These are phyloP conservation scores for Posidonia oceanica DNA, from an alignment of 116 monocot species.

Conservation along the genomic window DNA sequence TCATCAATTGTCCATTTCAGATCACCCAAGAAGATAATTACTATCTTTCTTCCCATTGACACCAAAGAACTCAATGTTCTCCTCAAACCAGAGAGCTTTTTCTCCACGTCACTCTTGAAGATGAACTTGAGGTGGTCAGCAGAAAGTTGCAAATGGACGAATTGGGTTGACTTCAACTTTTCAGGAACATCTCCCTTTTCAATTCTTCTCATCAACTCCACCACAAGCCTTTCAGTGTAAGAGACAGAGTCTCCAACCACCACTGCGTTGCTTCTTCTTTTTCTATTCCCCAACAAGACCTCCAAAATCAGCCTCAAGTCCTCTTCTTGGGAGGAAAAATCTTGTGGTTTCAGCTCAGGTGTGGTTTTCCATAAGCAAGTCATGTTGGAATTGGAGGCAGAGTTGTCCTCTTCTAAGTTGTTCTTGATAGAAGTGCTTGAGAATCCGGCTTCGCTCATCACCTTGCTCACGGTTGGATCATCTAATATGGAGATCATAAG, in stretches of 20 bases:
- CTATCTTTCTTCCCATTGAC: constrained; percentile 3
- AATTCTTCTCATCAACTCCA: constrained; percentile 39
- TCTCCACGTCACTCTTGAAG: constrained; percentile 50
- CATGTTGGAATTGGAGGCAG: constrained; percentile 11
- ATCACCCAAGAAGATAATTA: constrained; percentile 67
- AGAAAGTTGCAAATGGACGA: constrained; percentile 53
- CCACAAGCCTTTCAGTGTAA: constrained; percentile 39
- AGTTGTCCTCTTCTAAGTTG: constrained; percentile 51
- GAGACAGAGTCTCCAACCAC: constrained; percentile 69
- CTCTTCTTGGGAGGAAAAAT: constrained; percentile 26
- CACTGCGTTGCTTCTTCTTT: constrained; percentile 30
- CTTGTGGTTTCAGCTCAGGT: constrained; percentile 16
- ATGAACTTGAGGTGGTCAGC: constrained; percentile 47
- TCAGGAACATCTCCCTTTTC: constrained; percentile 75
- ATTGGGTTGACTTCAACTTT: constrained; percentile 40
- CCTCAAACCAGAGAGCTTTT: constrained; percentile 44
- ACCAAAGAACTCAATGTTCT: constrained; percentile 34
- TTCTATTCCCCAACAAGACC: constrained; percentile 39
- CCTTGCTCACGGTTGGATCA: constrained; percentile 91
- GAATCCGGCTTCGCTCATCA: constrained; percentile 94
- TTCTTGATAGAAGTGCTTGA: constrained; percentile 80
- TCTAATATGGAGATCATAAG: constrained; percentile 86
- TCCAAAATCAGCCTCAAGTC: constrained; percentile 60
- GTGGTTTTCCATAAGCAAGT: constrained; percentile 35
- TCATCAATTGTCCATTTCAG: constrained; percentile 52